Conservation (phyloP, 306 rosid species). For the Malus asiatica region DNA sequence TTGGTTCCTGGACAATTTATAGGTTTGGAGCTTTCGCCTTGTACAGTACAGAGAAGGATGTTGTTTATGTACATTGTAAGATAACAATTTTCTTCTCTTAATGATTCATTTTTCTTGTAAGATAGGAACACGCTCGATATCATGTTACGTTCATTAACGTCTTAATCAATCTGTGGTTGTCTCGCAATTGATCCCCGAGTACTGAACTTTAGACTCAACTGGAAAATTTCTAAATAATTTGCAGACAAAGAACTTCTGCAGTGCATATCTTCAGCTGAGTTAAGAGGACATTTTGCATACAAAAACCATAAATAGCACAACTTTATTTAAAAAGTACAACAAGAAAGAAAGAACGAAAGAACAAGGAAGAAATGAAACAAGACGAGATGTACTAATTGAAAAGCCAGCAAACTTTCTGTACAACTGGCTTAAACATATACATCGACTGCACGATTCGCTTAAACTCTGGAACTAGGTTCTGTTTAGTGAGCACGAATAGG, state of each 20-base stretch:
- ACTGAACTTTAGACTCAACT: not conserved
- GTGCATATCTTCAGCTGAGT: not conserved
- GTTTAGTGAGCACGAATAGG: slow-evolving; percentile 9
- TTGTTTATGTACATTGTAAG: slow-evolving; percentile 10
- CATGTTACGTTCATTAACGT: not conserved
- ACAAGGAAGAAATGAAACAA: not conserved
- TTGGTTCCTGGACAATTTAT: slow-evolving; percentile 5
- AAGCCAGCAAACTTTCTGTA: slow-evolving; percentile 40
- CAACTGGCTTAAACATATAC: slow-evolving; percentile 39
- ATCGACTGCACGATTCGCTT: slow-evolving; percentile 18
- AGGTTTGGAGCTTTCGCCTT: slow-evolving; percentile 10
- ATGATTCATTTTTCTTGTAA: not conserved
- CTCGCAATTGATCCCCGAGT: not conserved
- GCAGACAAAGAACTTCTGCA: not conserved
- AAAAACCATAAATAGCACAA: not conserved
- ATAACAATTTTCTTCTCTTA: not conserved
- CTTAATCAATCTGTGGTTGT: not conserved
- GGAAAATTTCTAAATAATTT: not conserved
- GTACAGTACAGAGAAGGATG: slow-evolving; percentile 24
- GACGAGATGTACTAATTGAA: slow-evolving; percentile 26
- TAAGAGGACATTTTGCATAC: not conserved
- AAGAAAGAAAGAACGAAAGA: not conserved
- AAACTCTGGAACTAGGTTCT: slow-evolving; percentile 9
- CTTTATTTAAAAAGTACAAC: not conserved
- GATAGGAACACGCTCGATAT: not conserved